These are phyloP conservation scores for Globisporangium camurandrum DNA, from an alignment of 352 stramenopile genomes.

Conservation along the genomic window DNA sequence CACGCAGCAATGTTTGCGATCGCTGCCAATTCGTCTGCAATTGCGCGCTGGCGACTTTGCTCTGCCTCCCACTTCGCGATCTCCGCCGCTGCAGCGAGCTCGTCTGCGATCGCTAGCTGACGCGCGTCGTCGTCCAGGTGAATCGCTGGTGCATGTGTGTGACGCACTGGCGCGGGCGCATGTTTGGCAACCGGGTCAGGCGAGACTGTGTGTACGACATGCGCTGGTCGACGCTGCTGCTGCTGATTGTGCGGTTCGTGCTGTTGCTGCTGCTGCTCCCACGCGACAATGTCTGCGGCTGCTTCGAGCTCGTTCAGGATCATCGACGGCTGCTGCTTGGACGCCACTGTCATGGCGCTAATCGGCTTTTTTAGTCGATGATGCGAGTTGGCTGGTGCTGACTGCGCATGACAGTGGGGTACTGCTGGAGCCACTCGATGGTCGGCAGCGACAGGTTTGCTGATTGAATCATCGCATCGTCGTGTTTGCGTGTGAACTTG, in stretches of 20 bases:
- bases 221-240: no score
- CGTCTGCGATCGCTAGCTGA: slow-evolving; percentile 7
- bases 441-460: no score
- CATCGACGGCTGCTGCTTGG: slow-evolving; percentile 4
- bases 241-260: neutral
- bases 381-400: slow-evolving; percentile 2
- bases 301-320: slow-evolving; percentile 18
- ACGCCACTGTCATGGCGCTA: no score
- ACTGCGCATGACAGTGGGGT: no score
- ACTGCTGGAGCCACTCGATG: no score
- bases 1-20: slow-evolving; percentile 21
- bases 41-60: slow-evolving; percentile 2
- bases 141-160: neutral
- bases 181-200: slow-evolving; percentile 4
- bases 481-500: no score
- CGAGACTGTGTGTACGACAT: slow-evolving; percentile 7
- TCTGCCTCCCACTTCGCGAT: slow-evolving; percentile 13
- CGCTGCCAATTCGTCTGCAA: slow-evolving; percentile 31
- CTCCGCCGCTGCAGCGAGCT: slow-evolving; percentile 9
- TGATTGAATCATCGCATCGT: no score
- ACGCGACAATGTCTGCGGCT: slow-evolving; percentile 13
- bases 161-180: neutral
- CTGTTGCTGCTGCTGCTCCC: slow-evolving; percentile 15
- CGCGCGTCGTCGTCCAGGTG: no score
- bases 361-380: no score